Base-by-base conservation (phyloP, 306 rosid genomes). In the Parietaria judaica region DNA sequence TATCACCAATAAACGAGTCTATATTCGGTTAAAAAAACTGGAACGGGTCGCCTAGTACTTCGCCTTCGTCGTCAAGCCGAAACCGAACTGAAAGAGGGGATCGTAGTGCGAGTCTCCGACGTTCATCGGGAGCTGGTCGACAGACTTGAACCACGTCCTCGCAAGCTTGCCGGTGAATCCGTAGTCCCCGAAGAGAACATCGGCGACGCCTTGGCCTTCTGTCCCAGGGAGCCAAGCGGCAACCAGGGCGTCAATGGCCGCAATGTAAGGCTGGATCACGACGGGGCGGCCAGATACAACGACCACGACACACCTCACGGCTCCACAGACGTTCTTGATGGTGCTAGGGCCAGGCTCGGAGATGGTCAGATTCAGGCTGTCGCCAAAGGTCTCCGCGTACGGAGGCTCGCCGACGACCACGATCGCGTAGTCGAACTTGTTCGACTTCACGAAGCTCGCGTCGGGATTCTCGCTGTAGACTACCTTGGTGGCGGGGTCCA, bases 141-240 rank as follows among this genome's bases (percentile, higher is more conserved):
- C 81, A 12, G 79, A 66, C 77, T 89, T 84, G 79, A 86, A 84
- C 97, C 97, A 89, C 31, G 95, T 89, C 12, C 78, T 83, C 12
- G 95, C 95, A 35, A 89, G 78, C 80, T 89, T 86, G 43, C 97
- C 89, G 4, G 80, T 76, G 80, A 89, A 89, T 62, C 87, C 89
- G 38, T 78, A 78, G 62, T 89, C 89, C 49, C 95, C 97, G 58
- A 84, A 89, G 39, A 84, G 67, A 47, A 76, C 48, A 35, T 90
- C 94, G 37, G 84, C 75, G 45, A 88, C 80, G 54, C 96, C 96
- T 76, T 88, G 96, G 64, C 96, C 96, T 83, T 85, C 96, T n/a
- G 95, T 87, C 36, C 97, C 97, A 0, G 97, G 97, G 64, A 90
- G 97, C 97, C 97, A 90, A 38, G 97, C 97, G 5, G 96, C 91